Evolutionary conservation across 1,284 basidiomycete species (phyloP).

Genomic region (Apiotrichum porosum): DNA sequence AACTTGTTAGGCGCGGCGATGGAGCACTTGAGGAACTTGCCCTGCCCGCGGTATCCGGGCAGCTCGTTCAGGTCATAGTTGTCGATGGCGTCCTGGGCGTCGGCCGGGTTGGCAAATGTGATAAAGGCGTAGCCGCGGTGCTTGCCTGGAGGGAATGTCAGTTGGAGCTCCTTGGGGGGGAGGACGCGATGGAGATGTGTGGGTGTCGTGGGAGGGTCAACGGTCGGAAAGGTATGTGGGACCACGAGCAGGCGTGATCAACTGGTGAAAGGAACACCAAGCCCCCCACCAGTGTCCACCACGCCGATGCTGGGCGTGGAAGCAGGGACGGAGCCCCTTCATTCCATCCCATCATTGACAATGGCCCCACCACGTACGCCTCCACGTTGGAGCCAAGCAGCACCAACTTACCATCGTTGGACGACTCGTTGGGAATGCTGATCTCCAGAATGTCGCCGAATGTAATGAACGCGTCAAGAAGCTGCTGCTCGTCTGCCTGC

Average conservation of each 20-base stretch:
- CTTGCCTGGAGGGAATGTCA: slow-evolving; percentile 15
- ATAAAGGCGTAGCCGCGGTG: slow-evolving; percentile 48
- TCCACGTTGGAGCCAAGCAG: too few species aligned
- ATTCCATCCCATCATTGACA: too few species aligned
- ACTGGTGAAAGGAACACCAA: too few species aligned
- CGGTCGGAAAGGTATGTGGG: too few species aligned
- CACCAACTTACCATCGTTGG: too few species aligned
- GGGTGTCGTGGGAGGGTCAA: not conserved
- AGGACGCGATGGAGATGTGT: too few species aligned
- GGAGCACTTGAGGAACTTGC: slow-evolving; percentile 45
- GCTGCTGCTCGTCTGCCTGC: slow-evolving; percentile 43
- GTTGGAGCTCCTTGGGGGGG: not conserved
- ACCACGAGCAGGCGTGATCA: too few species aligned
- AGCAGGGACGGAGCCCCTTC: not conserved
- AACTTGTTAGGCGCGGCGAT: slow-evolving; percentile 44
- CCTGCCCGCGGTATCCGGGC: slow-evolving; percentile 40
- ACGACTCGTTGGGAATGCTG: slow-evolving; percentile 41
- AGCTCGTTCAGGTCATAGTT: slow-evolving; percentile 49
- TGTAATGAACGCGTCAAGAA: slow-evolving; percentile 46
- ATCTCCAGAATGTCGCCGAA: slow-evolving; percentile 50
- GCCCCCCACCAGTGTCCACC: too few species aligned
- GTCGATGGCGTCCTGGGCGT: slow-evolving; percentile 49
- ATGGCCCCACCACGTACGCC: too few species aligned
- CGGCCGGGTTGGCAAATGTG: slow-evolving; percentile 42
- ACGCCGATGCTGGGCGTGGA: too few species aligned